phyloP scores from a whole-genome alignment of 1,284 basidiomycete species.

The Puccinia hordei region DNA sequence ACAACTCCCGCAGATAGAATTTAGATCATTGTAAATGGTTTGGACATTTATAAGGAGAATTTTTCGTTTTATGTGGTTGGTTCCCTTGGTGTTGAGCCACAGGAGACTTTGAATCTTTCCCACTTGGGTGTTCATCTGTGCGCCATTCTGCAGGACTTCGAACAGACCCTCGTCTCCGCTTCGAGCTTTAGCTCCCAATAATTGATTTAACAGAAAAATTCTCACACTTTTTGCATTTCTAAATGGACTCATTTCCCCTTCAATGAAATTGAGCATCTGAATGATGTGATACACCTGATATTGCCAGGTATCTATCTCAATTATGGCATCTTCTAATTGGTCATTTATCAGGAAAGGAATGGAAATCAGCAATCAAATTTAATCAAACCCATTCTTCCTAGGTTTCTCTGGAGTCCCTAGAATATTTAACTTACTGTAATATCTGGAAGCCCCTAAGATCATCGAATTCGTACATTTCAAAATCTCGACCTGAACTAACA shows the following conservation, averaged over 20 bases:
- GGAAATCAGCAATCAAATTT: not conserved
- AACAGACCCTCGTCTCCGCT: not conserved
- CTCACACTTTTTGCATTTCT: not conserved
- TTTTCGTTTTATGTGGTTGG: not conserved
- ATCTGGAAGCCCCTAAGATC: not conserved
- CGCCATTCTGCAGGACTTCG: not conserved
- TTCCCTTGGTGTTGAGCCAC: not conserved
- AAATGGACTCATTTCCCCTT: not conserved
- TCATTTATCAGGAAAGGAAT: not conserved
- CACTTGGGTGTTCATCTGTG: not conserved
- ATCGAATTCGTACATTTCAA: not conserved
- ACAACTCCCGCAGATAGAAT: not conserved
- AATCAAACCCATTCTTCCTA: not conserved
- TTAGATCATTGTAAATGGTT: not conserved
- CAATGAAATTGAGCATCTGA: not conserved
- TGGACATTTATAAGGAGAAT: not conserved
- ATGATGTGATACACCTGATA: not conserved
- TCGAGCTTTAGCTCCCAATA: not conserved
- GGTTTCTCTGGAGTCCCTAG: not conserved
- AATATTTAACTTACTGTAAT: constrained; percentile 15
- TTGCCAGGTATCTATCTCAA: not conserved
- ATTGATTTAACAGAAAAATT: not conserved
- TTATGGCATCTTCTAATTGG: not conserved
- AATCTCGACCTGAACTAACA: not conserved
- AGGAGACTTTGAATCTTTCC: not conserved